Evolutionary conservation across 2,329 filamentous ascomycete species (phyloP).

Genomic region (Penicillium sp.): DNA sequence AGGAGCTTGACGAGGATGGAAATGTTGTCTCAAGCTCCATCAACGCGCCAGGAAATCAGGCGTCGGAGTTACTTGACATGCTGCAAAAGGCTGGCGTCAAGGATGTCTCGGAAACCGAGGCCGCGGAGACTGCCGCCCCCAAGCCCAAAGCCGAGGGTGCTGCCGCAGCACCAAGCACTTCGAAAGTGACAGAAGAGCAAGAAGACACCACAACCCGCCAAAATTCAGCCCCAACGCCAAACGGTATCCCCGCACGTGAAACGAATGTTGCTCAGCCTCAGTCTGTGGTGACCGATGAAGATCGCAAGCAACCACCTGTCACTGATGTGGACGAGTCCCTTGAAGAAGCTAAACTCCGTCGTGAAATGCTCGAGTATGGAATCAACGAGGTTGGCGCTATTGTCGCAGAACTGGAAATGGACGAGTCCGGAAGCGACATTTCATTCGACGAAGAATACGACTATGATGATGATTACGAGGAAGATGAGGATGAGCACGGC

Average conservation of each 20-base stretch:
- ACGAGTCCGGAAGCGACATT: conserved; percentile 60
- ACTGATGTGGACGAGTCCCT: conserved; percentile 73
- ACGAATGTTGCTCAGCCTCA: conserved; percentile 18
- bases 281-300: conserved; percentile 23
- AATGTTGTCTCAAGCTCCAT: conserved; percentile 73
- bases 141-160: not conserved
- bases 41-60: conserved; percentile 66
- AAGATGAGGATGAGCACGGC: conserved; percentile 76
- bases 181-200: not conserved
- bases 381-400: conserved; percentile 86
- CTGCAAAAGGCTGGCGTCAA: conserved; percentile 75
- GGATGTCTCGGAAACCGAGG: conserved; percentile 40
- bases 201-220: not conserved
- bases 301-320: conserved; percentile 47
- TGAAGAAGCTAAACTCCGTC: conserved; percentile 77
- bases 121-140: conserved; percentile 12
- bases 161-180: not conserved
- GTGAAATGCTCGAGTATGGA: conserved; percentile 88
- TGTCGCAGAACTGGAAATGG: conserved; percentile 86
- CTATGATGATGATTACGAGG: conserved; percentile 52
- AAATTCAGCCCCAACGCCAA: conserved; percentile 3
- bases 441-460: conserved; percentile 57
- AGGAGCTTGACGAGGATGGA: conserved; percentile 87
- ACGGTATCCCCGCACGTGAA: conserved; percentile 5
- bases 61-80: conserved; percentile 68